Percentiles rank a stretch among this genome's conserved stretches.
Evolutionary conservation across 495 filamentous ascomycete species (phyloP).

Genomic region (Podospora anserina): DNA sequence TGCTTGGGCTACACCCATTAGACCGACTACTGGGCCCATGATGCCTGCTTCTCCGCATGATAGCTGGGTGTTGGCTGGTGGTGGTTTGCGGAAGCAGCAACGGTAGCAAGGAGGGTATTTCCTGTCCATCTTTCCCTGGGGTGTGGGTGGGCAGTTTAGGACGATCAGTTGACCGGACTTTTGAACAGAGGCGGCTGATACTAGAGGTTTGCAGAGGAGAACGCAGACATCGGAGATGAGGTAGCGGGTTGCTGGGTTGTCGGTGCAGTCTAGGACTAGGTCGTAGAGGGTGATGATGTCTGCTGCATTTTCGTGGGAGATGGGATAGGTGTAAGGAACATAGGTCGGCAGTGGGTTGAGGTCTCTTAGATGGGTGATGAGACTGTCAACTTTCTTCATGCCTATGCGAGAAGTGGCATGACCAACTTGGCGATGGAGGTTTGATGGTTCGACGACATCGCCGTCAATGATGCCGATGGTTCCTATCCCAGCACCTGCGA

Average conservation of each 20-base stretch:
- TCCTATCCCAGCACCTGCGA: slow-evolving; percentile 83
- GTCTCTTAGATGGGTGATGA: slow-evolving; percentile 60
- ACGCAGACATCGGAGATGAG: slow-evolving; percentile 89
- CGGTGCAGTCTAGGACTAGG: slow-evolving; percentile 88
- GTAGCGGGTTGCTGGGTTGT: slow-evolving; percentile 87
- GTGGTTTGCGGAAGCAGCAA: slow-evolving; percentile 86
- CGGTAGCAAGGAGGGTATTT: slow-evolving; percentile 76
- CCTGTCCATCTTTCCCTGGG: slow-evolving; percentile 37
- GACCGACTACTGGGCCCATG: slow-evolving; percentile 85
- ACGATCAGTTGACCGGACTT: slow-evolving; percentile 89
- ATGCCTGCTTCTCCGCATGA: slow-evolving; percentile 92
- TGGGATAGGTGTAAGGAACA: slow-evolving; percentile 54
- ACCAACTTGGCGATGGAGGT: slow-evolving; percentile 88
- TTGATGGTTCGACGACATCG: slow-evolving; percentile 82
- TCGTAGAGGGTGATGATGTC: slow-evolving; percentile 67
- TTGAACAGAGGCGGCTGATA: slow-evolving; percentile 82
- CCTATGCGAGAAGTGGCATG: slow-evolving; percentile 70
- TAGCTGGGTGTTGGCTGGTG: slow-evolving; percentile 70
- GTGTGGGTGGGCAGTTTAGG: slow-evolving; percentile 61
- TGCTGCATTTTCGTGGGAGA: slow-evolving; percentile 63
- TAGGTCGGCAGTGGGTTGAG: slow-evolving; percentile 70
- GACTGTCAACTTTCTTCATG: slow-evolving; percentile 77
- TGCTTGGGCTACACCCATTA: slow-evolving; percentile 91
- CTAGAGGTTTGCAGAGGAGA: slow-evolving; percentile 69
- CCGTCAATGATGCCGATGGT: slow-evolving; percentile 82